Conservation (phyloP, 768 basidiomycete genomes). For the Sporobolomyces roseus region DNA sequence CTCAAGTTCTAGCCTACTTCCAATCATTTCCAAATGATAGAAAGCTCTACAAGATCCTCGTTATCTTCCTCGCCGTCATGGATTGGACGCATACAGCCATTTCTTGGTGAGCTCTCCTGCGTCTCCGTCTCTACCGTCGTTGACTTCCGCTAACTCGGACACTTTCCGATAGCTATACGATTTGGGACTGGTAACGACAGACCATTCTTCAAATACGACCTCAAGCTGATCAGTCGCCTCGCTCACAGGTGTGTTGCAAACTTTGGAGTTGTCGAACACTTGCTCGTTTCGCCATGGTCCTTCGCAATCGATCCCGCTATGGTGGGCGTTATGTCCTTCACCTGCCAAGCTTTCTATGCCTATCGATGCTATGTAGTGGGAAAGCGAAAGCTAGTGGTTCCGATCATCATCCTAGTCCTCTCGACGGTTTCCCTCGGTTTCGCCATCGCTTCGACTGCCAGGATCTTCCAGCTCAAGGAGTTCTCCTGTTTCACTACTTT, state of each 20-base stretch:
- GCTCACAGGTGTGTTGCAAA: conserved; percentile 17
- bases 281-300: conserved; percentile 6
- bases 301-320: conserved; percentile 18
- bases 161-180: conserved; percentile 8
- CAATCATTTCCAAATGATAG: neutral
- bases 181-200: conserved; percentile 33
- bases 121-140: no score
- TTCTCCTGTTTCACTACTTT: neutral
- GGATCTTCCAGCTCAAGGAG: conserved; percentile 11
- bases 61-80: conserved; percentile 11
- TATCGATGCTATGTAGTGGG: conserved; percentile 20
- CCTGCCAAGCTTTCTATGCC: conserved; percentile 20
- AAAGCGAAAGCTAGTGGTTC: neutral
- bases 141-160: neutral
- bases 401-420: conserved; percentile 8
- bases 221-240: no score
- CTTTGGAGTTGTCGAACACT: conserved; percentile 12
- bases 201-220: no score
- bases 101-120: neutral
- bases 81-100: conserved; percentile 21
- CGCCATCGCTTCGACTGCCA: conserved; percentile 15
- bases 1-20: conserved; percentile 14
- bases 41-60: neutral
- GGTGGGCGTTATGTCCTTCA: conserved; percentile 15
- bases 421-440: conserved; percentile 3